Conservation (phyloP, 163 green algal species). For the Chlamydomonas reinhardtii region DNA sequence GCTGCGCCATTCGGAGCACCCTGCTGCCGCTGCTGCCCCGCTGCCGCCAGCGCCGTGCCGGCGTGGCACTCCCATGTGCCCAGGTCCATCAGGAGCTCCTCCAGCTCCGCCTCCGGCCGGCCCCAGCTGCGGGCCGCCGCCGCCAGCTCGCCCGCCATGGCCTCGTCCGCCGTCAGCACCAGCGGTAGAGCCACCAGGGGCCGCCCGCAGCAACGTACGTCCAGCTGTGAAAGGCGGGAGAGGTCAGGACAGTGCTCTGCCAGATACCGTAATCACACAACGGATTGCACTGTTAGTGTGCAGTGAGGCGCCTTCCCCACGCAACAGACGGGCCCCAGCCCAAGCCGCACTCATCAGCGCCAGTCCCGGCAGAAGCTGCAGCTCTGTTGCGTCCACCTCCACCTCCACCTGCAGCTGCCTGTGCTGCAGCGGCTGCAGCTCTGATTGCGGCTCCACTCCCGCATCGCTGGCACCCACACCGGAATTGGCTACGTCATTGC, state of each 20-base stretch:
- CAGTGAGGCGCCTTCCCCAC: too few relatives aligned
- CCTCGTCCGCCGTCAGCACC: background rate
- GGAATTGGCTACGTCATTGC: background rate
- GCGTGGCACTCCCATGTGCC: conserved; percentile 18
- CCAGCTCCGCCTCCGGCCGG: conserved; percentile 1
- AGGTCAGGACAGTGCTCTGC: too few relatives aligned
- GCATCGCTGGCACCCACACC: too few relatives aligned
- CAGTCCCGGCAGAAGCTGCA: background rate
- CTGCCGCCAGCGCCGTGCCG: background rate
- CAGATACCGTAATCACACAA: too few relatives aligned
- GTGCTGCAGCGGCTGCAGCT: background rate
- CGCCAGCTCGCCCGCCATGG: conserved; percentile 16
- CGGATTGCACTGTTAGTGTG: too few relatives aligned
- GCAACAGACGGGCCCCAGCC: background rate
- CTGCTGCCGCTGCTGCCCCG: background rate
- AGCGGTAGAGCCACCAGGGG: background rate
- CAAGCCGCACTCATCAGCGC: conserved; percentile 5
- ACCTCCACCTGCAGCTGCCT: too few relatives aligned
- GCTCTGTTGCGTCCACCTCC: conserved; percentile 4
- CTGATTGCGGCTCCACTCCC: background rate
- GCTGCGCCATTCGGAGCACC: too few relatives aligned
- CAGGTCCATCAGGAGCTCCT: conserved; percentile 33
- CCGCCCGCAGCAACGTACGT: conserved; percentile 9
- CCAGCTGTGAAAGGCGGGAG: conserved; percentile 3
- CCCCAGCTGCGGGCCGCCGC: background rate